A percentile compares a stretch with the other conserved stretches of the same genome.
These are phyloP conservation scores for Lasiosphaeris hirsuta DNA, from an alignment of 495 filamentous ascomycete genomes.

Conservation along the genomic window DNA sequence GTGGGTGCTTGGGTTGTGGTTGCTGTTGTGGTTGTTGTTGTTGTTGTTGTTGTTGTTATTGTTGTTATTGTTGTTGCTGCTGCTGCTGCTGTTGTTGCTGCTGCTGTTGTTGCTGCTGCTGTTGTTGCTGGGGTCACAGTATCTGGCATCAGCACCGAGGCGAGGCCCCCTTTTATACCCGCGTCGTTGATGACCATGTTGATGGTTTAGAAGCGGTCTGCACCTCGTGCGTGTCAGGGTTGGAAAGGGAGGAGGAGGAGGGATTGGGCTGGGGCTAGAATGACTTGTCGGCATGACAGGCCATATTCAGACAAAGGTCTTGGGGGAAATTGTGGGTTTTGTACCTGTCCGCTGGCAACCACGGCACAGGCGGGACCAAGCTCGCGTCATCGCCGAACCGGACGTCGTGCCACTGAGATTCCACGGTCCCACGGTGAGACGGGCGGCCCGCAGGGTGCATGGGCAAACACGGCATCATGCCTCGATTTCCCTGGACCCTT, in stretches of 20 bases:
- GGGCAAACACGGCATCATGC: constrained; percentile 1
- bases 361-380: background rate
- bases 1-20: background rate
- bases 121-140: background rate
- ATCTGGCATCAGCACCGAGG: no score
- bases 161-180: background rate
- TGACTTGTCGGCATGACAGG: no score
- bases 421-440: background rate
- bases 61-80: no score
- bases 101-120: no score
- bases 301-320: no score
- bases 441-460: background rate
- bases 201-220: background rate
- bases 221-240: background rate
- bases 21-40: no score
- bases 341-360: background rate
- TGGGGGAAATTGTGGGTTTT: no score
- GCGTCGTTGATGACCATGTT: constrained; percentile 10
- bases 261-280: background rate
- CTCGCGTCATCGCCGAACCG: constrained; percentile 3
- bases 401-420: constrained; percentile 1
- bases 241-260: background rate
- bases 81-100: no score
- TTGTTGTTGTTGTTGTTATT: no score
- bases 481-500: no score